phyloP scores from a whole-genome alignment of 805 yeast genomes.

The Candida nemodendra region DNA sequence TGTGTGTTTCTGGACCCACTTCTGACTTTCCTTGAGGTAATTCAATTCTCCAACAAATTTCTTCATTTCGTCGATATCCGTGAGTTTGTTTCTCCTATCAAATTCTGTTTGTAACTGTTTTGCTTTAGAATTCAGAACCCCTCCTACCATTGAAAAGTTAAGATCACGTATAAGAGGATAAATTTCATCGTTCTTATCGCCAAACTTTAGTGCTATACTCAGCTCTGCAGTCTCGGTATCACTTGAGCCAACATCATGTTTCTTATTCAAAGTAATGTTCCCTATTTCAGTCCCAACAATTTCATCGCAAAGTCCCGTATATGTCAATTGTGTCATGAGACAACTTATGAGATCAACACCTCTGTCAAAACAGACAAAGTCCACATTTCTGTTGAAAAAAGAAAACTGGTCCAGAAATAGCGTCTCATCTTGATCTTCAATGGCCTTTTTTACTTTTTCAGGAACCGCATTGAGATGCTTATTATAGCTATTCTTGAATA shows the following conservation, averaged over 20 bases:
- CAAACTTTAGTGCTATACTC: constrained; percentile 16
- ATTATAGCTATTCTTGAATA: constrained; percentile 34
- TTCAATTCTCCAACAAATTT: constrained; percentile 69
- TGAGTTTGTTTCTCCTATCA: constrained; percentile 55
- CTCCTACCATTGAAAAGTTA: constrained; percentile 81
- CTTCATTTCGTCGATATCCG: constrained; percentile 64
- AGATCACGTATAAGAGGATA: constrained; percentile 54
- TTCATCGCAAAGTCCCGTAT: constrained; percentile 81
- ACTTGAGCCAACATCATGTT: constrained; percentile 13
- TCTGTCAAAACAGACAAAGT: constrained; percentile 77
- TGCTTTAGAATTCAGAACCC: constrained; percentile 67
- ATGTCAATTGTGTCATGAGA: constrained; percentile 72
- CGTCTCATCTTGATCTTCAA: constrained; percentile 35
- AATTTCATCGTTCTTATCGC: constrained; percentile 44
- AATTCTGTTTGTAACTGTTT: constrained; percentile 66
- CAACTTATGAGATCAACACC: constrained; percentile 72
- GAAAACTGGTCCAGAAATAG: constrained; percentile 34
- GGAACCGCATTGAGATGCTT: constrained; percentile 29
- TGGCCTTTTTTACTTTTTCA: constrained; percentile 34
- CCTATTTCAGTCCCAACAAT: constrained; percentile 50
- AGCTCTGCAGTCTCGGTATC: constrained; percentile 2
- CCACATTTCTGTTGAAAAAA: constrained; percentile 48
- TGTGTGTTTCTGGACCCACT: constrained; percentile 69
- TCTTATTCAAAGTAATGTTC: constrained; percentile 23
- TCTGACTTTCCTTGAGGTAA: constrained; percentile 64